These are phyloP conservation scores for Colletotrichum tanaceti DNA, from an alignment of 2,329 filamentous ascomycete species.

Conservation along the genomic window DNA sequence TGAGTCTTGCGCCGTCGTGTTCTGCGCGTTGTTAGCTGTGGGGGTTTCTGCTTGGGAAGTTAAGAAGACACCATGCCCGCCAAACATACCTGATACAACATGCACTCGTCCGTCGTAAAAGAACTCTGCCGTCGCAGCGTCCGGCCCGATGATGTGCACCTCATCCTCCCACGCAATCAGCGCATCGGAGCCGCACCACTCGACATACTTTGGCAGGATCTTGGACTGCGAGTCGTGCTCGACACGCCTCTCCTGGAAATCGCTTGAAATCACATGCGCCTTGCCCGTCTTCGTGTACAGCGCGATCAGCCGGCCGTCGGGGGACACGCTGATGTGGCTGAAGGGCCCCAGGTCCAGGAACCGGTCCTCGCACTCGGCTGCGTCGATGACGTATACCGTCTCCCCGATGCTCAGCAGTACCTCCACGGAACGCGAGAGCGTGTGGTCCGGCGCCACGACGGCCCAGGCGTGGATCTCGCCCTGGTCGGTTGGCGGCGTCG, in stretches of 20 bases:
- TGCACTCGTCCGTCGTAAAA: conserved; percentile 94
- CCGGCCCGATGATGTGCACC: conserved; percentile 90
- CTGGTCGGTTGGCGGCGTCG: conserved; percentile 79
- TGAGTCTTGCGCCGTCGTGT: conserved; percentile 85
- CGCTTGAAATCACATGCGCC: conserved; percentile 92
- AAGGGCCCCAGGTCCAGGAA: conserved; percentile 94
- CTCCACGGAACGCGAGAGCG: conserved; percentile 92
- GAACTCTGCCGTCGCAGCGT: conserved; percentile 79
- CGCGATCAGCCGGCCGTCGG: conserved; percentile 88
- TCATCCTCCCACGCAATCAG: conserved; percentile 98
- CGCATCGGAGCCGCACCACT: conserved; percentile 97
- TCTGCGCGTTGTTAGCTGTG: conserved; percentile 55
- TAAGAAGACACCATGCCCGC: background rate
- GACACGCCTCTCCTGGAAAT: conserved; percentile 91
- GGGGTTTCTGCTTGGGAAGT: background rate
- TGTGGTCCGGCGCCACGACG: conserved; percentile 87
- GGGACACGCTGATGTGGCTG: conserved; percentile 88
- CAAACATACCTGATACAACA: conserved; percentile 77
- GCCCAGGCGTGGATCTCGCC: conserved; percentile 89
- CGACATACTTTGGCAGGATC: conserved; percentile 85
- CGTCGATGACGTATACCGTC: conserved; percentile 88
- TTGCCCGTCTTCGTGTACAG: conserved; percentile 88
- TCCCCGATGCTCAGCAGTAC: conserved; percentile 86
- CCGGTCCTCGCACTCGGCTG: conserved; percentile 89
- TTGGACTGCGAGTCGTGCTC: conserved; percentile 91